A percentile compares a stretch with the other conserved stretches of the same genome.
phyloP scores from a whole-genome alignment of 352 stramenopile species.

The Pythium monospermum region DNA sequence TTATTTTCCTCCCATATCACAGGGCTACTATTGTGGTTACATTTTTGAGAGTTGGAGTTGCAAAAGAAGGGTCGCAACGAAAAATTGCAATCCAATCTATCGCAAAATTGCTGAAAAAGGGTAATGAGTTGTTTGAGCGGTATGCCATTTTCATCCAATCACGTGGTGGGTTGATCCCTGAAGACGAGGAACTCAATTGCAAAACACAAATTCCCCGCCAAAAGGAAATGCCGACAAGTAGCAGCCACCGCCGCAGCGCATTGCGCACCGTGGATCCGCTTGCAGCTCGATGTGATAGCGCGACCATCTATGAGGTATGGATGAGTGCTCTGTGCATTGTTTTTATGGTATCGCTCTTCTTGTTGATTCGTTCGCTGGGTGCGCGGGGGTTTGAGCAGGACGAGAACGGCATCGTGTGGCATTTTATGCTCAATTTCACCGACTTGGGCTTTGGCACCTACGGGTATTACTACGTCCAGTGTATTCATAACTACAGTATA shows the following conservation, averaged over 20 bases:
- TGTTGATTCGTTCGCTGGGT: neutral
- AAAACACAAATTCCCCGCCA: neutral
- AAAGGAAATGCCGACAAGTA: neutral
- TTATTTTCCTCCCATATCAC: too few species aligned
- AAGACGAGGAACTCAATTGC: neutral
- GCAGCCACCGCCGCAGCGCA: constrained; percentile 12
- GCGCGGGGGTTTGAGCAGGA: too few species aligned
- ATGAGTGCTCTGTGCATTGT: neutral
- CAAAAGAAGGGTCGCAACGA: neutral
- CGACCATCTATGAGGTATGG: constrained; percentile 19
- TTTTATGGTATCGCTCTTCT: neutral
- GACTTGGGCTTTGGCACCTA: constrained; percentile 50
- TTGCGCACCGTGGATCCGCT: constrained; percentile 23
- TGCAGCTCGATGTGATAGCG: constrained; percentile 13
- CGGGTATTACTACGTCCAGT: too few species aligned
- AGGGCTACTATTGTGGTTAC: too few species aligned
- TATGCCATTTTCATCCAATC: neutral
- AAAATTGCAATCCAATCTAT: too few species aligned
- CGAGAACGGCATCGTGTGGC: constrained; percentile 44
- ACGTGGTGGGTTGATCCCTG: neutral
- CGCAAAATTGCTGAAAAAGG: too few species aligned
- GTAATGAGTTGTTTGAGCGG: too few species aligned
- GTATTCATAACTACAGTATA: too few species aligned
- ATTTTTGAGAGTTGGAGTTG: too few species aligned
- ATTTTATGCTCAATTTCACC: constrained; percentile 66